Evolutionary conservation across 2,329 filamentous ascomycete genomes (phyloP).

Genomic region (Curvularia verruculosa): DNA sequence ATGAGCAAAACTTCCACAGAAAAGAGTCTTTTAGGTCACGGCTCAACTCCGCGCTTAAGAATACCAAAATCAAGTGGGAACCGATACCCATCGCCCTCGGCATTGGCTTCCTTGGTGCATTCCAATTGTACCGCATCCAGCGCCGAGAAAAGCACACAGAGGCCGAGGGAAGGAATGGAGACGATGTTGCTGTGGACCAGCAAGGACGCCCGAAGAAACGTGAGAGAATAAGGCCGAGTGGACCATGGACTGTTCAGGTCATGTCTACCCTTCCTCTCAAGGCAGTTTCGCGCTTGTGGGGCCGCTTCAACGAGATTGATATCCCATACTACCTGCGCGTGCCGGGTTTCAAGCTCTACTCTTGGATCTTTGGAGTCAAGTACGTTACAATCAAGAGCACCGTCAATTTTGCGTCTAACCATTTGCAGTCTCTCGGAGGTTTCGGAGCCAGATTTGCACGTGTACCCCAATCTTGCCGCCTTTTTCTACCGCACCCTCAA

Average conservation of each 20-base stretch:
- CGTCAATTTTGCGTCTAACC: conserved; percentile 48
- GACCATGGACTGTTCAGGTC: conserved; percentile 91
- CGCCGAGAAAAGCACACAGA: conserved; percentile 55
- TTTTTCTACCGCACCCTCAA: conserved; percentile 98
- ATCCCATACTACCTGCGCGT: conserved; percentile 87
- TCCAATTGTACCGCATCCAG: conserved; percentile 82
- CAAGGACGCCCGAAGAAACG: conserved; percentile 58
- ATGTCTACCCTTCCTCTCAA: conserved; percentile 94
- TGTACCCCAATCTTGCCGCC: conserved; percentile 88
- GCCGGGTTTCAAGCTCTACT: conserved; percentile 90
- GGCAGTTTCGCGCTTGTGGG: conserved; percentile 87
- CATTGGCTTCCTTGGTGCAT: conserved; percentile 79
- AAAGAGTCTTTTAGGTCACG: conserved; percentile 63
- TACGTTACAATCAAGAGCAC: conserved; percentile 34
- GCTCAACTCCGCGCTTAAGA: conserved; percentile 63
- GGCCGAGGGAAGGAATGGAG: conserved; percentile 52
- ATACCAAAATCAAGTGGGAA: conserved; percentile 81
- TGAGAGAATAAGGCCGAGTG: conserved; percentile 75
- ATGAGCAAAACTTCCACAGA: conserved; percentile 50
- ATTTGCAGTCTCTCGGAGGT: conserved; percentile 75
- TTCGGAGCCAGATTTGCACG: conserved; percentile 83
- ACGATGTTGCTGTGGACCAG: conserved; percentile 50
- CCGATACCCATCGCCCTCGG: conserved; percentile 87
- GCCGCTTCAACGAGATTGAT: conserved; percentile 85
- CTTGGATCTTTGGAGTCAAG: conserved; percentile 88